Evolutionary conservation across 1,284 basidiomycete species (phyloP).

Genomic region (Cutaneotrichosporon spelunceum): DNA sequence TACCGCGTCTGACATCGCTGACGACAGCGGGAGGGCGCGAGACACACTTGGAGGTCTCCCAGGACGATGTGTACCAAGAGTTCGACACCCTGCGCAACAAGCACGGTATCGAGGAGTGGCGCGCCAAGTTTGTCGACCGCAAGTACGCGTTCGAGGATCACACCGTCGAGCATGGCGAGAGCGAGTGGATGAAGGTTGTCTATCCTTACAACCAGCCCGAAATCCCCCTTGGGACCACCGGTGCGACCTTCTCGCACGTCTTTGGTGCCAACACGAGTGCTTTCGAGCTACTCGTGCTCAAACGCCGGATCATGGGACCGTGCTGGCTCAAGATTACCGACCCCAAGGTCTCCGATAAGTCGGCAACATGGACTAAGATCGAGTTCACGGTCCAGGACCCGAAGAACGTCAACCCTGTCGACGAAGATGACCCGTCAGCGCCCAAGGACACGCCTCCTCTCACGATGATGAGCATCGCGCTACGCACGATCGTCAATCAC

Average conservation of each 20-base stretch:
- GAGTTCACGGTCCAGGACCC: conserved; percentile 83
- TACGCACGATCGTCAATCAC: conserved; percentile 92
- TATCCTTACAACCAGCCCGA: conserved; percentile 74
- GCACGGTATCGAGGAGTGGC: conserved; percentile 72
- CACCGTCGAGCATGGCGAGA: conserved; percentile 74
- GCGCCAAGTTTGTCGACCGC: conserved; percentile 77
- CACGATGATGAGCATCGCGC: conserved; percentile 82
- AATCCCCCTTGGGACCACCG: conserved; percentile 68
- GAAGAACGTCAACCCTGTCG: conserved; percentile 80
- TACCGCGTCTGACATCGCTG: conserved; percentile 12
- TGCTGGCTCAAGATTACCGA: conserved; percentile 91
- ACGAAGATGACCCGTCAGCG: conserved; percentile 67
- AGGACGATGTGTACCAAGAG: conserved; percentile 74
- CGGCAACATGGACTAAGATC: conserved; percentile 91
- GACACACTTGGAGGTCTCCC: conserved; percentile 69
- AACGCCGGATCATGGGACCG: conserved; percentile 97
- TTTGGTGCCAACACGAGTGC: conserved; percentile 92
- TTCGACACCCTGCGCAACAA: conserved; percentile 76
- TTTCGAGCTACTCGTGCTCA: conserved; percentile 92
- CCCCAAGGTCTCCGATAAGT: conserved; percentile 67
- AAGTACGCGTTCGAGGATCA: conserved; percentile 91
- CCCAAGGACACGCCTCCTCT: conserved; percentile 83
- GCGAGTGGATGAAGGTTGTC: conserved; percentile 87
- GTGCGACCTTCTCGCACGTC: conserved; percentile 78
- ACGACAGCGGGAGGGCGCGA: conserved; percentile 59